Base-by-base conservation (phyloP, 2,329 filamentous ascomycete species). In the Aspergillus fumigatus region DNA sequence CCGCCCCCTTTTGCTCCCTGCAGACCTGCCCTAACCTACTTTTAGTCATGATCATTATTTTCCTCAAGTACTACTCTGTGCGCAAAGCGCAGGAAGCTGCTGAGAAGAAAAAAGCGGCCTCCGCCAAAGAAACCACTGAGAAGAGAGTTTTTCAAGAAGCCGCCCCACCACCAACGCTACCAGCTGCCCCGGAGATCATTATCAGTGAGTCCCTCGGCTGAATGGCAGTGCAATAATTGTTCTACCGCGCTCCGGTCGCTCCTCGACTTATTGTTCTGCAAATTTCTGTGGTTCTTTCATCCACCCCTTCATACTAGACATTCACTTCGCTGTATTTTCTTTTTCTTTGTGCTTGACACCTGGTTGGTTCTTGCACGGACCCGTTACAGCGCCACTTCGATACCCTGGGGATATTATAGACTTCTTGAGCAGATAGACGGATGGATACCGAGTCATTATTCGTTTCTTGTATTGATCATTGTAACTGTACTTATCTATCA, bases 11-110 rank as follows among this genome's bases (percentile, higher is more conserved):
- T 49, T 7, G 23, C 17, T 7, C 10, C 27, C 5, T 21, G 25
- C 23, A 35, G n/a, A 23, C 19, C n/a, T 8, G 40, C 23, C 11
- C 62, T 65, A 57, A 69, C 55, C 4, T 5, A 17, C 14, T 45
- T 11, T 26, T 51, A 80, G 77, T 76, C 59, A 79, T 80, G 73
- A 78, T 79, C 27, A 77, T 80, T 38, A 62, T 75, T 10, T 76
- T 78, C 51, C 68, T 80, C 50, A 77, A 77, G 50, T 75, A 77
- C 61, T 73, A 75, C 52, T 78, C 75, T 3, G 71, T 70, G 50
- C 75, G 68, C 51, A 70, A 73, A 58, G 61, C 67, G 9, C 70
- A 73, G 23, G 71, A 72, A 45, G 67, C 66, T 43, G 66, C 71
- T 29, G 63, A 72, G 48, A 67, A 69, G 60, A 72, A 73, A 52